Evolutionary conservation across 192 early-diverging fungal species (phyloP).

Genomic region (Coemansia sp.): DNA sequence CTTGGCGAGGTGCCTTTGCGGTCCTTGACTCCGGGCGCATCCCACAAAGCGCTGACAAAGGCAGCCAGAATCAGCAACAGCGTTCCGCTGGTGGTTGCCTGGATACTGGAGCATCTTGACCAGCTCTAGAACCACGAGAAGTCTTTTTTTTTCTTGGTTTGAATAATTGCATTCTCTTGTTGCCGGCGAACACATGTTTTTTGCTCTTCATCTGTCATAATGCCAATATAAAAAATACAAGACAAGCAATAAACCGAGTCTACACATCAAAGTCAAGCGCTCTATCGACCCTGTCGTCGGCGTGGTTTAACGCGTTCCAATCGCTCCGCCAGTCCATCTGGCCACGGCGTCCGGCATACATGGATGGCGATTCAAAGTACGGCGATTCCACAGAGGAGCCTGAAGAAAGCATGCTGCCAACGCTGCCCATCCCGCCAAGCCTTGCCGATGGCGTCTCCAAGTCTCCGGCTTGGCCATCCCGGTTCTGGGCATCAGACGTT

Average conservation of each 20-base stretch:
- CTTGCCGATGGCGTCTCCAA: conserved; percentile 21
- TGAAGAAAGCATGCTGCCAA: conserved; percentile 15
- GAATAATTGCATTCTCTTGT: not conserved
- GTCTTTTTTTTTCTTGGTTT: not conserved
- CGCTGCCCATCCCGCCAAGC: conserved; percentile 3
- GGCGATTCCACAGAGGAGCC: conserved; percentile 32
- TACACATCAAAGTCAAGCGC: conserved; percentile 48
- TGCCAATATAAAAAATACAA: not conserved
- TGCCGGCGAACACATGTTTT: not conserved
- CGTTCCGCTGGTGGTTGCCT: conserved; percentile 32
- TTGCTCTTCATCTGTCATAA: not conserved
- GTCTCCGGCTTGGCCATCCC: not conserved
- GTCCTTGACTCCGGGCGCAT: conserved; percentile 5
- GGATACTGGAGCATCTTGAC: conserved; percentile 22
- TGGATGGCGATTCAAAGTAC: conserved; percentile 47
- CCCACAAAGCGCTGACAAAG: conserved; percentile 23
- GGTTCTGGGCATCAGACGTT: conserved; percentile 5
- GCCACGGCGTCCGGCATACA: conserved; percentile 29
- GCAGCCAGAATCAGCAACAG: conserved; percentile 37
- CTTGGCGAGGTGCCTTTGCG: conserved; percentile 11
- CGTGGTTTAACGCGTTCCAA: conserved; percentile 42
- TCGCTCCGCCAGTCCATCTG: conserved; percentile 42
- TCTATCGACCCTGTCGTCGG: conserved; percentile 51
- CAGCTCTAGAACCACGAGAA: not conserved
- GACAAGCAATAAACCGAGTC: not conserved